phyloP scores from a whole-genome alignment of 176 grass and related monocot genomes.

The Phoenix roebelenii region DNA sequence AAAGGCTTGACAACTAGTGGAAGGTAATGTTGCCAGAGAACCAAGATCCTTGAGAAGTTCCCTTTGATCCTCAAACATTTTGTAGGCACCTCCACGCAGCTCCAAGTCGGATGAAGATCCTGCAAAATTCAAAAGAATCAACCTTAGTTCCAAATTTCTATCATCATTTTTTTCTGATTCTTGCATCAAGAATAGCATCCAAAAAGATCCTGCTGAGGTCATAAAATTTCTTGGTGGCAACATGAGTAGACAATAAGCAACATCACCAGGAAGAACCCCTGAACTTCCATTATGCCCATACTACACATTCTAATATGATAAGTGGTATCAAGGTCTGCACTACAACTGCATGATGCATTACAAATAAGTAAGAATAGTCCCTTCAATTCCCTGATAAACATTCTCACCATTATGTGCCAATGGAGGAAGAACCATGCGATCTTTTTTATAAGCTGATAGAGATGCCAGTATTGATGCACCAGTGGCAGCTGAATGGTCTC shows the following conservation, averaged over 20 bases:
- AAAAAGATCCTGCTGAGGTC: no score
- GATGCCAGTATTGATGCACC: slow-evolving; percentile 39
- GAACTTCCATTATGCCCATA: no score
- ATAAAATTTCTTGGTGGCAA: no score
- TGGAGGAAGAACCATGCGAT: slow-evolving; percentile 41
- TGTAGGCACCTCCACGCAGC: slow-evolving; percentile 45
- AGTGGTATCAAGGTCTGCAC: no score
- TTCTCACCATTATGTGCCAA: slow-evolving; percentile 54
- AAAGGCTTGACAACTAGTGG: slow-evolving; percentile 40
- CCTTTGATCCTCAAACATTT: slow-evolving; percentile 56
- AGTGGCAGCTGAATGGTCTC: slow-evolving; percentile 39
- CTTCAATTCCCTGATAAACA: slow-evolving; percentile 1
- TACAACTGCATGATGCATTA: no score
- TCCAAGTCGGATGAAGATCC: slow-evolving; percentile 51
- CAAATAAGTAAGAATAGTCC: no score
- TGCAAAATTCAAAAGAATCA: slow-evolving; percentile 4
- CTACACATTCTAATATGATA: no score
- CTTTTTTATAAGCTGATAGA: slow-evolving; percentile 41
- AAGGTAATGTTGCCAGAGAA: slow-evolving; percentile 30
- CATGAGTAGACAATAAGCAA: no score
- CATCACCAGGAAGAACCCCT: no score
- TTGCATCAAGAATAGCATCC: no score
- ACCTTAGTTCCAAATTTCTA: background rate
- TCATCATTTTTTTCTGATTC: no score
- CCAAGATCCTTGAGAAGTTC: slow-evolving; percentile 12